These are phyloP conservation scores for Penicillium sp. DNA, from an alignment of 2,329 filamentous ascomycete genomes.

Conservation along the genomic window DNA sequence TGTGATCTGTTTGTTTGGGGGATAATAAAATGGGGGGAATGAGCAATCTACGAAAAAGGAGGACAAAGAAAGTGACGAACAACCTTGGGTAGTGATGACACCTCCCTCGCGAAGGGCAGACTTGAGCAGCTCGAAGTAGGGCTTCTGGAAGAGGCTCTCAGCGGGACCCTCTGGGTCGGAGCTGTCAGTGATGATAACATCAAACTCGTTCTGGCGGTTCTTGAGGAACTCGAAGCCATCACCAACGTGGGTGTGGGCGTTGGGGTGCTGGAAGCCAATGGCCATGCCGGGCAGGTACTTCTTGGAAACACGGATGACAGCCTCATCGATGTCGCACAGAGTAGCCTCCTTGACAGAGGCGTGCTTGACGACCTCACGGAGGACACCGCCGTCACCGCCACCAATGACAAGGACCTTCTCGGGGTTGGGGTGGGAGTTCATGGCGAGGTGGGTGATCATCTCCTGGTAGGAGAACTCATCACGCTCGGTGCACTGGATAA, in stretches of 20 bases:
- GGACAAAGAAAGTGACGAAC: slow-evolving; percentile 75
- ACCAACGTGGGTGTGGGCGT: slow-evolving; percentile 86
- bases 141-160: slow-evolving; percentile 96
- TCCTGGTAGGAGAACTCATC: slow-evolving; percentile 99
- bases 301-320: slow-evolving; percentile 97
- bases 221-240: slow-evolving; percentile 99
- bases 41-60: slow-evolving; percentile 64
- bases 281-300: slow-evolving; percentile 95
- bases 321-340: slow-evolving; percentile 98
- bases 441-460: slow-evolving; percentile 98
- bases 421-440: slow-evolving; percentile 97
- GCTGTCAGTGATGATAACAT: slow-evolving; percentile 99
- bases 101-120: slow-evolving; percentile 90
- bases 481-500: slow-evolving; percentile 97
- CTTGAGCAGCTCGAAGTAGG: slow-evolving; percentile 92
- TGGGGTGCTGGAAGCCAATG: slow-evolving; percentile 88
- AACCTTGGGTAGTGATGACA: slow-evolving; percentile 99
- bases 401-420: slow-evolving; percentile 99
- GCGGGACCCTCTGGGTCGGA: slow-evolving; percentile 96
- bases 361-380: slow-evolving; percentile 99
- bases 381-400: slow-evolving; percentile 93
- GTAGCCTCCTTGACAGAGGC: slow-evolving; percentile 92
- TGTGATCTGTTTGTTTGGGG: slow-evolving; percentile 4
- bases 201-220: slow-evolving; percentile 95
- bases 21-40: slow-evolving; percentile 7